Evolutionary conservation across 192 early-diverging fungal species (phyloP), one percentile per base, ranked within the genome.

Genomic region (Phlyctochytrium planicorne): DNA sequence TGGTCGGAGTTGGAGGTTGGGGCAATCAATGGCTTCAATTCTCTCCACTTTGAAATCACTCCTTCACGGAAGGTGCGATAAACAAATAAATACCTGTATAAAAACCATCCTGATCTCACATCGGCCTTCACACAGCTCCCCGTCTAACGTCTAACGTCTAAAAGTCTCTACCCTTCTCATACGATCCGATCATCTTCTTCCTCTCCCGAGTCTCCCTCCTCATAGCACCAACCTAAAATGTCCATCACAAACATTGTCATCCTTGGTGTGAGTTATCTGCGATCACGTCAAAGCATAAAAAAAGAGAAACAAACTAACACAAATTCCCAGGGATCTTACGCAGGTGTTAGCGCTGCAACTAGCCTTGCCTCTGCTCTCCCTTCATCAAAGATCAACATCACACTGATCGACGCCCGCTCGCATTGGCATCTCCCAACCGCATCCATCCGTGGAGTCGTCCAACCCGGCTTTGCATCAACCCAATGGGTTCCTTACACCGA

Each of bases 401-500:
- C 63, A 10, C 55, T 72, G 3, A 60, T 72, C 35, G 70, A 72
- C 32, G 63, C 30, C n/a, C 16, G 53, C 0, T 56, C 59, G 1
- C 27, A 53, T 34, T 47, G 65, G 29, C 66, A 50, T 52, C 10
- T 50, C 56, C 62, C 20, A 25, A 0, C 66, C 17, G 70, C 70
- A 0, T 37, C 72, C 0, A 30, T 70, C 29, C 78, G 78, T 53
- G 62, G 66, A 14, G n/a, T 72, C 32, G 75, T 76, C 17, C 68
- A 74, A 4, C 30, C 65, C 2, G 52, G 53, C 55, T 60, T 69
- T 57, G 74, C 62, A 20, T 60, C 55, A 3, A 73, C 71, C 29
- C 52, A 72, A 2, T 80, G 65, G 69, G 63, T 80, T 23, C 78
- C 78, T 3, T 80, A 80, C 67, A 63, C 62, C 20, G 63, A 68